phyloP scores from a whole-genome alignment of 2,329 filamentous ascomycete species.

The Seiridium cupressi region DNA sequence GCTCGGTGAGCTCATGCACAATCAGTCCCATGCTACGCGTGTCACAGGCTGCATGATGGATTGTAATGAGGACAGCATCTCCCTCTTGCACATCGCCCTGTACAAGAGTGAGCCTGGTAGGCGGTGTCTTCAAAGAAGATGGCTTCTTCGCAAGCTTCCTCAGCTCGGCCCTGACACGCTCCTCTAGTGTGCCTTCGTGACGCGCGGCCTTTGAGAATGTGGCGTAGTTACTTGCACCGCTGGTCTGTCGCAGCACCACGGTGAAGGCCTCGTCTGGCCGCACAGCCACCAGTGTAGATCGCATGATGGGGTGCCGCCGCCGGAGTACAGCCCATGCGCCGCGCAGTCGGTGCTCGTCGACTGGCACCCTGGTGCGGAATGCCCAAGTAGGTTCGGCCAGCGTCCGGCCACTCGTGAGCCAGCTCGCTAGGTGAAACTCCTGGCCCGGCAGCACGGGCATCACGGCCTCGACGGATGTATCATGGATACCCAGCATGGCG shows the following conservation, averaged over 20 bases:
- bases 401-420: slow-evolving; percentile 28
- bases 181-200: slow-evolving; percentile 3
- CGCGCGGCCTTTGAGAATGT: slow-evolving; percentile 5
- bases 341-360: slow-evolving; percentile 23
- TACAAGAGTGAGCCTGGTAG: slow-evolving; percentile 26
- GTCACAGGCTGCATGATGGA: slow-evolving; percentile 34
- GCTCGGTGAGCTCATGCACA: slow-evolving; percentile 24
- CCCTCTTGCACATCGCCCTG: slow-evolving; percentile 17
- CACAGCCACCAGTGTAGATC: slow-evolving; percentile 29
- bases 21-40: slow-evolving; percentile 32
- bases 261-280: slow-evolving; percentile 24
- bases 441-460: slow-evolving; percentile 32
- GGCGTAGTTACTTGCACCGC: slow-evolving; percentile 6
- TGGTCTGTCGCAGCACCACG: slow-evolving; percentile 17
- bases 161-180: slow-evolving; percentile 3
- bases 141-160: slow-evolving; percentile 21
- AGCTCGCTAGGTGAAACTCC: slow-evolving; percentile 27
- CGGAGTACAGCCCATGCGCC: slow-evolving; percentile 27
- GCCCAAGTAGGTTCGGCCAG: slow-evolving; percentile 29
- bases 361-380: slow-evolving; percentile 20
- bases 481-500: slow-evolving; percentile 8
- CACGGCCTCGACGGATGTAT: slow-evolving; percentile 22
- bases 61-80: slow-evolving; percentile 27
- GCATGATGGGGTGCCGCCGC: slow-evolving; percentile 28
- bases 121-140: slow-evolving; percentile 28